These are phyloP conservation scores for Ascochyta pisi DNA, from an alignment of 2,329 filamentous ascomycete species.

Conservation along the genomic window DNA sequence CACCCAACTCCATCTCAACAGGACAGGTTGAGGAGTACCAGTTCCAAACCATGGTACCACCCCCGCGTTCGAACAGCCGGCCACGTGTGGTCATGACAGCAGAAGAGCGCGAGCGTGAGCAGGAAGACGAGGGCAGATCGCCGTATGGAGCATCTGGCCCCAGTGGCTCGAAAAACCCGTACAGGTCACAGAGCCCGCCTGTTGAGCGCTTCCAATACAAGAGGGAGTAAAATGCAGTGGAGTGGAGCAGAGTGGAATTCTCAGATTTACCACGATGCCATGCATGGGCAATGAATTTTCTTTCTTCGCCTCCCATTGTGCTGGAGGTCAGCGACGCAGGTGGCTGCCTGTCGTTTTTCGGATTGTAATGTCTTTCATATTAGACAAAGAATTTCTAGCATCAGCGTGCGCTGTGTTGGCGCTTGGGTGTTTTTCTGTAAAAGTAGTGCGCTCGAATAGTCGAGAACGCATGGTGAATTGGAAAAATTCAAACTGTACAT, in stretches of 20 bases:
- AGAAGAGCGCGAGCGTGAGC: conserved; percentile 24
- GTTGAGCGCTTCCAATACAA: conserved; percentile 12
- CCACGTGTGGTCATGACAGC: conserved; percentile 22
- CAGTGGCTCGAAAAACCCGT: conserved; percentile 28
- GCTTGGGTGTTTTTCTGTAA: background rate
- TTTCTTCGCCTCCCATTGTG: background rate
- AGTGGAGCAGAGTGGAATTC: background rate
- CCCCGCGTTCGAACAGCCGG: conserved; percentile 33
- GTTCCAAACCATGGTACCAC: conserved; percentile 43
- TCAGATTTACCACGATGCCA: conserved; percentile 3
- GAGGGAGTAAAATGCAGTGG: background rate
- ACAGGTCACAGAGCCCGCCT: conserved; percentile 12
- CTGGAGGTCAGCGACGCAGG: conserved; percentile 1
- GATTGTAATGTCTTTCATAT: conserved; percentile 5
- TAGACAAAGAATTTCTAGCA: conserved; percentile 1
- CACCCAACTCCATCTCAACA: conserved; percentile 43
- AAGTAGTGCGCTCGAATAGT: background rate
- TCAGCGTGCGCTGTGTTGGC: conserved; percentile 9
- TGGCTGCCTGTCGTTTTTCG: background rate
- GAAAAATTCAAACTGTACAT: background rate
- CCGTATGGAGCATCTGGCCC: conserved; percentile 20
- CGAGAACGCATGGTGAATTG: background rate
- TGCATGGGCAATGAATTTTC: background rate
- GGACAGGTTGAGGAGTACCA: conserved; percentile 43
- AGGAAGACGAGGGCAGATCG: conserved; percentile 25